phyloP scores from a whole-genome alignment of 1,139 yeast species.

The Hansenula lynferdii region DNA sequence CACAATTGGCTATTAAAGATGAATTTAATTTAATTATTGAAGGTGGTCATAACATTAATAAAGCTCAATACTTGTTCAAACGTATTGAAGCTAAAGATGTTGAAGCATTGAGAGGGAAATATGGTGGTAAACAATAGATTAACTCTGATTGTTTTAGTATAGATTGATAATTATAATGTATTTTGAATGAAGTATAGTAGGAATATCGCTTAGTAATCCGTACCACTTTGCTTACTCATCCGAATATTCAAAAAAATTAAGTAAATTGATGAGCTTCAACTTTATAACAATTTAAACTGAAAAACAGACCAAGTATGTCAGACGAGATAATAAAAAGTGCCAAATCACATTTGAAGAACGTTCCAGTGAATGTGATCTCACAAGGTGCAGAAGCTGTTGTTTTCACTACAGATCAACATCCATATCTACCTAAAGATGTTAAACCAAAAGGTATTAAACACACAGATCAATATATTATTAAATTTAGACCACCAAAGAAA shows the following conservation, averaged over 20 bases:
- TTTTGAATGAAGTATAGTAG: not conserved
- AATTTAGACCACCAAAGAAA: conserved; percentile 83
- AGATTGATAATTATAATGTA: not conserved
- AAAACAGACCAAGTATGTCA: conserved; percentile 25
- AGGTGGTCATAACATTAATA: conserved; percentile 84
- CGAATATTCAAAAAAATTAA: too few species aligned
- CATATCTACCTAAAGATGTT: conserved; percentile 42
- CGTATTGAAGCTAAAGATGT: conserved; percentile 89
- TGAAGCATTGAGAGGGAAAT: conserved; percentile 80
- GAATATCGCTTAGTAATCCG: too few species aligned
- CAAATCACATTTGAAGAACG: conserved; percentile 36
- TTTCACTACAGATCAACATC: conserved; percentile 60
- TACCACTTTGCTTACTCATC: too few species aligned
- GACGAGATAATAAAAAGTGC: conserved; percentile 33
- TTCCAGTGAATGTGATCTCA: conserved; percentile 54
- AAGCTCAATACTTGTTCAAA: conserved; percentile 85
- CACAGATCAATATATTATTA: conserved; percentile 50
- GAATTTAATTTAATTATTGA: conserved; percentile 62
- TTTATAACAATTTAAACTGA: too few species aligned
- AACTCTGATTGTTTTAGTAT: not conserved
- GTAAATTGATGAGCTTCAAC: too few species aligned
- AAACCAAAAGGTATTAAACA: conserved; percentile 22
- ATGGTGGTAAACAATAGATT: conserved; percentile 61
- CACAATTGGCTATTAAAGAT: conserved; percentile 73
- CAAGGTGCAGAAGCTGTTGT: conserved; percentile 98